Evolutionary conservation across 371 early-diverging fungal genomes (phyloP).

Genomic region (Capillidium rhysosporum): DNA sequence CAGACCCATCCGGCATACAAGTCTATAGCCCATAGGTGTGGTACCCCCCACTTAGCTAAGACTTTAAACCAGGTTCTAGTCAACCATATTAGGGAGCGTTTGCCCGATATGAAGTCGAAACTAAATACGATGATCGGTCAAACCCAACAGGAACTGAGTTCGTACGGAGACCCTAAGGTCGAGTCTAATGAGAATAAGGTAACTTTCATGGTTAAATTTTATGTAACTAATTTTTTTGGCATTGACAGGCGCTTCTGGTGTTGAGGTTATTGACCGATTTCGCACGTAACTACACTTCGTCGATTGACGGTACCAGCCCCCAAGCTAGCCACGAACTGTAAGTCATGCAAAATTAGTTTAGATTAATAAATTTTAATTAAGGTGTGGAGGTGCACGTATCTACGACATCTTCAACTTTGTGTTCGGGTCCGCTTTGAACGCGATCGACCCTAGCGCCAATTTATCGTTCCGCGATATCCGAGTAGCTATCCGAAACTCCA

Average conservation of each 20-base stretch:
- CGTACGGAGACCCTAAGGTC: constrained; percentile 82
- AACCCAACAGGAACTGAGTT: constrained; percentile 63
- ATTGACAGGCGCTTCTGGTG: constrained; percentile 52
- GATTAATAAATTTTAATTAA: too few species aligned
- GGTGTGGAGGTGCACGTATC: constrained; percentile 96
- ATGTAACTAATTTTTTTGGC: constrained; percentile 7
- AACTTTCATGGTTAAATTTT: constrained; percentile 9
- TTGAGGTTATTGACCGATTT: constrained; percentile 94
- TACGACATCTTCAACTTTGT: constrained; percentile 96
- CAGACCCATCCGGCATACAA: constrained; percentile 83
- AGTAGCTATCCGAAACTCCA: constrained; percentile 93
- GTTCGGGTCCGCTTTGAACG: constrained; percentile 76
- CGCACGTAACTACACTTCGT: constrained; percentile 78
- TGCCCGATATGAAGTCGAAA: constrained; percentile 95
- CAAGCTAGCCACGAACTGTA: constrained; percentile 80
- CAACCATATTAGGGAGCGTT: constrained; percentile 89
- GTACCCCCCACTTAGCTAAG: constrained; percentile 90
- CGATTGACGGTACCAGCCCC: constrained; percentile 88
- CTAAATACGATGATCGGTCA: constrained; percentile 64
- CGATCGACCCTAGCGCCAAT: constrained; percentile 90
- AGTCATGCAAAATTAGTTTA: too few species aligned
- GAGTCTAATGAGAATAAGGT: constrained; percentile 47
- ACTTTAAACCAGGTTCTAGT: constrained; percentile 93
- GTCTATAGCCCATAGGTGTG: constrained; percentile 94
- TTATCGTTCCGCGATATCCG: constrained; percentile 96